Evolutionary conservation across 2,329 filamentous ascomycete genomes (phyloP).

Genomic region (Shiraia sp.): DNA sequence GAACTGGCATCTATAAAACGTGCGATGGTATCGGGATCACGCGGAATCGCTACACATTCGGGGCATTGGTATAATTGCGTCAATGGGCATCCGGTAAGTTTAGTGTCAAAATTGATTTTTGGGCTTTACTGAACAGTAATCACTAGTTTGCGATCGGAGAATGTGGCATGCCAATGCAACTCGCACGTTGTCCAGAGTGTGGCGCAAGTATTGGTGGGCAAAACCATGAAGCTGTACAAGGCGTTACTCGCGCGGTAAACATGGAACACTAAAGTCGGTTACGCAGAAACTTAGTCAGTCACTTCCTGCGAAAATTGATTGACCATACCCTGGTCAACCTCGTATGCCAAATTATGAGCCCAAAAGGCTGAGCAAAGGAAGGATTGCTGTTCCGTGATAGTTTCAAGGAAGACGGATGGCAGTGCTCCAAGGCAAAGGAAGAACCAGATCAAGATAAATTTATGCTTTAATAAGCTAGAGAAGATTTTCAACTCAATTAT

Average conservation of each 20-base stretch:
- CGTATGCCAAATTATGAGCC: no score
- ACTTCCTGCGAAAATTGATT: no score
- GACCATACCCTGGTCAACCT: no score
- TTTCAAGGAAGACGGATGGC: no score
- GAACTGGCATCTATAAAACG: conserved; percentile 51
- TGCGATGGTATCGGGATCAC: conserved; percentile 52
- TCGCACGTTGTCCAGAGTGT: conserved; percentile 66
- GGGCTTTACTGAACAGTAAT: conserved; percentile 2
- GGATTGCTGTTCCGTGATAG: no score
- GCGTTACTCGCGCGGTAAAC: conserved; percentile 55
- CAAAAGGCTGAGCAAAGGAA: no score
- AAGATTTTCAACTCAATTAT: no score
- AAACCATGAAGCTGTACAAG: conserved; percentile 53
- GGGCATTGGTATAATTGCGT: conserved; percentile 66
- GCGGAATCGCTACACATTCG: conserved; percentile 47
- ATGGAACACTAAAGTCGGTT: conserved; percentile 51
- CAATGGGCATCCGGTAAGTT: conserved; percentile 57
- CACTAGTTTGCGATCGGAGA: conserved; percentile 63
- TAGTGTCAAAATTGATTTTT: background rate
- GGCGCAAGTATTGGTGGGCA: conserved; percentile 60
- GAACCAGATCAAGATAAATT: no score
- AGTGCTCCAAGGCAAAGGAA: no score
- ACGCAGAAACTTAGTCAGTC: no score
- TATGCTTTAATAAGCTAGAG: no score
- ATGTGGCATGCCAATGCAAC: conserved; percentile 68